Conservation (phyloP, 495 filamentous ascomycete genomes). For the Penicillium soppii region DNA sequence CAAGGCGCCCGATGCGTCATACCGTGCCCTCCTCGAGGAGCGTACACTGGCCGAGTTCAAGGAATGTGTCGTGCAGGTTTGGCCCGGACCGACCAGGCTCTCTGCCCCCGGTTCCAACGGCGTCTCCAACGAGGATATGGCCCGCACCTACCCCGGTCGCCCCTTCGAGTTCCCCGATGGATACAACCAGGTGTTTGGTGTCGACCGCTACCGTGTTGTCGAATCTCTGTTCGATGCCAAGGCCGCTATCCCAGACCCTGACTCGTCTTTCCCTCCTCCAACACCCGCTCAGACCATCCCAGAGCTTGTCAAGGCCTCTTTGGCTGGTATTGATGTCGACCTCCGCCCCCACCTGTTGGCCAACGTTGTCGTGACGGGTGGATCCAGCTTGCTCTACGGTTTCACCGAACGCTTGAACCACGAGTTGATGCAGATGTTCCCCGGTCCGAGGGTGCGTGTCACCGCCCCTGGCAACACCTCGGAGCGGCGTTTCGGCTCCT, state of each 20-base stretch:
- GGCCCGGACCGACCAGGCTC: constrained; percentile 77
- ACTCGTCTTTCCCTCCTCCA: constrained; percentile 47
- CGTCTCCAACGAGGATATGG: constrained; percentile 66
- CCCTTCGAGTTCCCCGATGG: constrained; percentile 97
- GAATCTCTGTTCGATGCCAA: constrained; percentile 88
- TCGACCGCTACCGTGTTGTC: constrained; percentile 77
- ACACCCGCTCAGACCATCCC: constrained; percentile 74
- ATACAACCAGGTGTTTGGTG: constrained; percentile 87
- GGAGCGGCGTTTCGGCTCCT: constrained; percentile 86
- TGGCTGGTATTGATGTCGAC: constrained; percentile 83
- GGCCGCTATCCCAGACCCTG: constrained; percentile 47
- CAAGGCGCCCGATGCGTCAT: constrained; percentile 65
- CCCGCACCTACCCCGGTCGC: constrained; percentile 62
- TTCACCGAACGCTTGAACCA: constrained; percentile 86
- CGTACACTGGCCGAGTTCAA: constrained; percentile 94
- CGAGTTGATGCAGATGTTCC: constrained; percentile 76
- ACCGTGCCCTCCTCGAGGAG: constrained; percentile 83
- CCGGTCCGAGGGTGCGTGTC: constrained; percentile 78
- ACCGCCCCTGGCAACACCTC: constrained; percentile 79
- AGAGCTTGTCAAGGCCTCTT: constrained; percentile 71
- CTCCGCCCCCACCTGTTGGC: constrained; percentile 75
- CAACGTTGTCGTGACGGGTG: constrained; percentile 93
- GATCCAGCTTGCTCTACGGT: constrained; percentile 77
- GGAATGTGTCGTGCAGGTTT: constrained; percentile 91
- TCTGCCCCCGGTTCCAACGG: constrained; percentile 55